Evolutionary conservation across 139 green algal species (phyloP).

Genomic region (Chlamydomonas sphaeroides): DNA sequence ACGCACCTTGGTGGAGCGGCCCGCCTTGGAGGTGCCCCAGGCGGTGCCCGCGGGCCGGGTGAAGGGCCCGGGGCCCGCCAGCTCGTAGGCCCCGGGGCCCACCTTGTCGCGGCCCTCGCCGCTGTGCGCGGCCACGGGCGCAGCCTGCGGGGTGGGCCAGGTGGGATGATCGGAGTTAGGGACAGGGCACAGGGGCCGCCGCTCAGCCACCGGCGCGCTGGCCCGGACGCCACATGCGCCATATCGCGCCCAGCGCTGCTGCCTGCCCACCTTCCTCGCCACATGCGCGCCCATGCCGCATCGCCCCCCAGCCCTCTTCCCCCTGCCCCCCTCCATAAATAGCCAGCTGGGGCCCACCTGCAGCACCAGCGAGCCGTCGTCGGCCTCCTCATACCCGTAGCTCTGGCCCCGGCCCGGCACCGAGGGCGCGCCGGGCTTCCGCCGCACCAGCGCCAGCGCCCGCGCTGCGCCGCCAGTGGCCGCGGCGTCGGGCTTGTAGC

Average conservation of each 20-base stretch:
- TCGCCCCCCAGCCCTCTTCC: no score
- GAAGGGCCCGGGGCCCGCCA: conserved; percentile 5
- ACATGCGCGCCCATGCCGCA: no score
- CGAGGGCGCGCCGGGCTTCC: conserved; percentile 2
- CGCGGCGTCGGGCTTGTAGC: neutral
- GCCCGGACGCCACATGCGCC: no score
- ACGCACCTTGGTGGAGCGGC: conserved; percentile 3
- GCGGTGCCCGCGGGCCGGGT: neutral
- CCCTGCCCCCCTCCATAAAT: no score
- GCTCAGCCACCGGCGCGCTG: no score
- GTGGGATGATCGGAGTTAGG: no score
- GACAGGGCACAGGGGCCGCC: no score
- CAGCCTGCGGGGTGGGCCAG: neutral
- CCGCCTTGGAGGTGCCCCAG: conserved; percentile 19
- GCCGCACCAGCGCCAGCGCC: conserved; percentile 5
- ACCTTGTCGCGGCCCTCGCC: conserved; percentile 20
- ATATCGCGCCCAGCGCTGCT: no score
- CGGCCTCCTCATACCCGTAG: conserved; percentile 37
- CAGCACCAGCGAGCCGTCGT: conserved; percentile 27
- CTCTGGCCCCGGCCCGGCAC: conserved; percentile 30
- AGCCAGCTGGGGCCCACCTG: conserved; percentile 16
- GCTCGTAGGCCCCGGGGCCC: conserved; percentile 28
- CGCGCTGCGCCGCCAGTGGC: neutral
- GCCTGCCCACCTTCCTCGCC: no score
- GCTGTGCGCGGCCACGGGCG: neutral